Conservation (phyloP, 768 basidiomycete genomes). For the Agrocybe pediades region DNA sequence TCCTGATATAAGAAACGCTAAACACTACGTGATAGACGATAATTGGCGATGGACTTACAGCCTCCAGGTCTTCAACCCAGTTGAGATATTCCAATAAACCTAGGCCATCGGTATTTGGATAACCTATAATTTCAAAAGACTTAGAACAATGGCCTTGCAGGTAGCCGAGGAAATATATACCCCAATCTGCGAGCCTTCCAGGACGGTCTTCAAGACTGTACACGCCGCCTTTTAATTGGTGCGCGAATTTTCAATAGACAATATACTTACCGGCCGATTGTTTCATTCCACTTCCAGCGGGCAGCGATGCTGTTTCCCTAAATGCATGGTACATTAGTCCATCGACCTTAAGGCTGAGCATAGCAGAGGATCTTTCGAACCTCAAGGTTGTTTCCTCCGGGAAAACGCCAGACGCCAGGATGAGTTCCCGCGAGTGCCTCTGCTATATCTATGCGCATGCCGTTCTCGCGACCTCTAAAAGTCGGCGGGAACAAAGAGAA, state of each 20-base stretch:
- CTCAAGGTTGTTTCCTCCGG: conserved; percentile 44
- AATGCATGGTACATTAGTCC: neutral
- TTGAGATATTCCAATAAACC: conserved; percentile 44
- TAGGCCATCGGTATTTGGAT: conserved; percentile 56
- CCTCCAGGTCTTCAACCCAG: conserved; percentile 41
- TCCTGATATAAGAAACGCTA: conserved; percentile 5
- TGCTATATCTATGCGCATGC: conserved; percentile 61
- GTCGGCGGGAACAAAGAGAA: conserved; percentile 68
- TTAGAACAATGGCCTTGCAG: conserved; percentile 6
- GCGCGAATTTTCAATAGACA: neutral
- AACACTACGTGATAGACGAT: too few species aligned
- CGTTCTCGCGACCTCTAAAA: conserved; percentile 56
- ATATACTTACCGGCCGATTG: conserved; percentile 48
- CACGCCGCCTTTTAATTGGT: conserved; percentile 25
- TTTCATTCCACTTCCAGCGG: conserved; percentile 66
- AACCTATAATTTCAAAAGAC: conserved; percentile 31
- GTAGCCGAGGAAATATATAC: conserved; percentile 28
- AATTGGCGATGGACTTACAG: conserved; percentile 11
- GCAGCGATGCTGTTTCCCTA: conserved; percentile 48
- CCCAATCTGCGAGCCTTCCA: conserved; percentile 36
- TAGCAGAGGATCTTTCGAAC: conserved; percentile 5
- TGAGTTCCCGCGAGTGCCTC: conserved; percentile 40
- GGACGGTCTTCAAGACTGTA: conserved; percentile 30
- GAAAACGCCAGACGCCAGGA: conserved; percentile 41
- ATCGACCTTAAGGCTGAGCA: neutral